Evolutionary conservation across 2,329 filamentous ascomycete species (phyloP), one percentile per base, ranked within the genome.

Genomic region (Xylaria sp.): DNA sequence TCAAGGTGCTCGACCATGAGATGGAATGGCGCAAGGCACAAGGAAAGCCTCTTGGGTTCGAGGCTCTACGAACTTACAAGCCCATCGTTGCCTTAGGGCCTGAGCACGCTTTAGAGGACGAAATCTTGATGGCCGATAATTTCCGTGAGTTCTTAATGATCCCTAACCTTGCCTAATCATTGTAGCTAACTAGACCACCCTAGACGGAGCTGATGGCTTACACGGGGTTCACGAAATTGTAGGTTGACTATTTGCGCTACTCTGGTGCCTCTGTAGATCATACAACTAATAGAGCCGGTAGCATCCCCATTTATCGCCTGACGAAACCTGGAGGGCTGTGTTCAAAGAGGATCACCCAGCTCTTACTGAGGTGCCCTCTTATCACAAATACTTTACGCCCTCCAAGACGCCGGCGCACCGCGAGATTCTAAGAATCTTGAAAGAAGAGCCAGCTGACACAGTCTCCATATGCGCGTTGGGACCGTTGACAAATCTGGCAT

Each of bases 401-500:
- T 97, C 93, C 20, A 89, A 89, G 74, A 81, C 83, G 5, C 89
- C 89, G 0, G 89, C 94, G 0, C 91, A 97, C 80, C 87, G 92
- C 78, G 94, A 97, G 80, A 98, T 99, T 59, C 87, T 99, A n/a
- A 89, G 92, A 30, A 84, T 97, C 56, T 86, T 99, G 23, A 86
- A 86, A 64, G 92, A 96, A 75, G 94, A 96, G 76, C 93, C 94
- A 8, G 86, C 86, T 5, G 90, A 94, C 76, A 96, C 92, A 0
- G 89, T 99, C 74, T 94, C 92, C n/a, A 92, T 99, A 76, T 89
- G 97, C 43, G 93, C 93, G 28, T 86, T 98, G 57, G 96, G 96
- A 0, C 96, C 96, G 0, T 83, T 98, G 73, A 98, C 96, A n/a
- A 99, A 97, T 78, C 83, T 97, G 34, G 96, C 96, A 1, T 81